Evolutionary conservation across 345 rosid species (phyloP).

Genomic region (Salix caprea): DNA sequence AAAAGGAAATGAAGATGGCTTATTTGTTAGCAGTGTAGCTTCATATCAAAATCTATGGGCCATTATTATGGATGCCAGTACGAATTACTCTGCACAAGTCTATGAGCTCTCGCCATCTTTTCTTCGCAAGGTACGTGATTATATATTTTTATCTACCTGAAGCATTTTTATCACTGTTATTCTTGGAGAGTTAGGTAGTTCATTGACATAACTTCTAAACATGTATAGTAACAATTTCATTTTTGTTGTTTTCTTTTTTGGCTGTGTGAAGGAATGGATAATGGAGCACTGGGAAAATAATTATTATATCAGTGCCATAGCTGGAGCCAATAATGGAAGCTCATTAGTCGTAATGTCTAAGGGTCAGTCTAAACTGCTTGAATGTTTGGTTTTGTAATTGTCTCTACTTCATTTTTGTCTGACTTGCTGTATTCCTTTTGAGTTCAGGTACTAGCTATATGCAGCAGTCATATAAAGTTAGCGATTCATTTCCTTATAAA

Average conservation of each 20-base stretch:
- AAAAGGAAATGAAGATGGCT: conserved; percentile 92
- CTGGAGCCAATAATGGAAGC: conserved; percentile 88
- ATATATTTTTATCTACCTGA: background rate
- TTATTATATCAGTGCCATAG: conserved; percentile 85
- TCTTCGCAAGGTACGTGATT: conserved; percentile 67
- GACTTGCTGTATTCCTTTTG: background rate
- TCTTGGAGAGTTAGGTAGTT: background rate
- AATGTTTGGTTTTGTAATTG: background rate
- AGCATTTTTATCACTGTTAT: background rate
- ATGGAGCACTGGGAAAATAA: conserved; percentile 99
- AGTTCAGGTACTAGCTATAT: conserved; percentile 59
- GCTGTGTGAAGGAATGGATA: conserved; percentile 76
- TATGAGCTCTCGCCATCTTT: conserved; percentile 77
- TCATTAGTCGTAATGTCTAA: conserved; percentile 98
- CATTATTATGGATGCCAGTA: conserved; percentile 93
- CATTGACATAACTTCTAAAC: background rate
- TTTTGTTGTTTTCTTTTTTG: background rate
- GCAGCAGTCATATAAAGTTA: conserved; percentile 96
- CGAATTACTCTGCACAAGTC: conserved; percentile 82
- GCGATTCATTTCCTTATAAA: conserved; percentile 87
- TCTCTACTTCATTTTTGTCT: background rate
- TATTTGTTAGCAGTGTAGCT: conserved; percentile 84
- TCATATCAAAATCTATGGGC: conserved; percentile 97
- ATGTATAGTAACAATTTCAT: background rate
- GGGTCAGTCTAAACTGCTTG: conserved; percentile 41